phyloP scores from a whole-genome alignment of 208 protist species.

The Leishmania guyanensis region DNA sequence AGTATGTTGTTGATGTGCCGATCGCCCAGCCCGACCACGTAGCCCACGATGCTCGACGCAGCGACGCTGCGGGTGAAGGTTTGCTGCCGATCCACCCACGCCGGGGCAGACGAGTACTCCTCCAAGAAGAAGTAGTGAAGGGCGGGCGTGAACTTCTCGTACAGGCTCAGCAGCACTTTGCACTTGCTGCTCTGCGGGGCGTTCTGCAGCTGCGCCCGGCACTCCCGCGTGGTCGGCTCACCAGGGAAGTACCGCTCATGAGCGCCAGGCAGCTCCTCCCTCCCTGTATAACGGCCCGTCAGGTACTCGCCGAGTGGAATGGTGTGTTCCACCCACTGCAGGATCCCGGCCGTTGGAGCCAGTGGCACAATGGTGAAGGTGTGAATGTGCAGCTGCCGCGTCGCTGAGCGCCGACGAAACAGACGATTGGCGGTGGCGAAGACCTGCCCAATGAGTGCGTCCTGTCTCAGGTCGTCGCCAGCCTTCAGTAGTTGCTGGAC shows the following conservation, averaged over 20 bases:
- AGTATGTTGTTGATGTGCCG: conserved; percentile 96
- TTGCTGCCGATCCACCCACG: conserved; percentile 83
- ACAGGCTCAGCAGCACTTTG: conserved; percentile 65
- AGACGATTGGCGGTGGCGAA: conserved; percentile 91
- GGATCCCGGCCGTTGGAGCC: conserved; percentile 84
- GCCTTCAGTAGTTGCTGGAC: conserved; percentile 92
- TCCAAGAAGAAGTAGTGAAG: conserved; percentile 97
- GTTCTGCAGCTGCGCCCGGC: conserved; percentile 46
- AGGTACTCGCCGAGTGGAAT: conserved; percentile 90
- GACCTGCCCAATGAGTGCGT: conserved; percentile 96
- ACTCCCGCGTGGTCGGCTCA: conserved; percentile 64
- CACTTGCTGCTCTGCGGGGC: conserved; percentile 19
- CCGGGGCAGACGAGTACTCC: conserved; percentile 60
- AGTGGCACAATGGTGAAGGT: conserved; percentile 96
- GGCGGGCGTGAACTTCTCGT: conserved; percentile 89
- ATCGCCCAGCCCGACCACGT: conserved; percentile 97
- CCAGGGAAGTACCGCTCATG: conserved; percentile 88
- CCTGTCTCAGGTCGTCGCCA: conserved; percentile 95
- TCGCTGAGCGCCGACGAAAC: conserved; percentile 15
- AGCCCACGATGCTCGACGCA: conserved; percentile 92
- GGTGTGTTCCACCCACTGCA: conserved; percentile 94
- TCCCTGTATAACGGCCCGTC: conserved; percentile 43
- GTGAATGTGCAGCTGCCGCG: conserved; percentile 54
- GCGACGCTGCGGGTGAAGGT: conserved; percentile 93
- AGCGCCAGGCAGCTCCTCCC: conserved; percentile 42